Evolutionary conservation across 768 basidiomycete species (phyloP), one percentile per base, ranked within the genome.

Genomic region (Suillus americanus): DNA sequence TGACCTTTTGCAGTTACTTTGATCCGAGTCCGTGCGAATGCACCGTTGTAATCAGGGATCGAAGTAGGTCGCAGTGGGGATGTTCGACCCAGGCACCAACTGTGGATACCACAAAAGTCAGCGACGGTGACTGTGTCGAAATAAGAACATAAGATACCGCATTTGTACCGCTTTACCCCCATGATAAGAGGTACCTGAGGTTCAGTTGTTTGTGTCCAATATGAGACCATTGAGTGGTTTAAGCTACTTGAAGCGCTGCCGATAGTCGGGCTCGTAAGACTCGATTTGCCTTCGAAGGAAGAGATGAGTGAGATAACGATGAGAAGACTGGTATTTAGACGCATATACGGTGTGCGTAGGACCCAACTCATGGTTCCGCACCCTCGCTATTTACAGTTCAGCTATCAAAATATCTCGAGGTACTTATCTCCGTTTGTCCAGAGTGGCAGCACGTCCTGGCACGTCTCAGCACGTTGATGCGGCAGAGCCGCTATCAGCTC

Each of bases 381-480:
- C 50, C 28, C 28, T 30, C 25, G 16, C 50, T 51, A 30, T 51
- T 51, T 51, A 51, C 50, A 28, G 23, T 13, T 25, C 23, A 48
- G 46, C 12, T 48, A 25, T 48, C 23, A 51, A 51, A 18, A 51
- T 51, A 51, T 51, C 25, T 28, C 50, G 16, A 51, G 18, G 18
- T 12, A n/a, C 33, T 23, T 65, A 89, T 92, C 23, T 95, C 93
- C 6, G 82, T 94, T 70, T 84, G 94, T 28, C 92, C 97, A 65
- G 96, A 97, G 45, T 98, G 97, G 80, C 89, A 92, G 65, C 95
- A 97, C 90, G 10, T 46, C 6, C 16, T 41, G 18, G 40, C 40
- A 41, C 16, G 96, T 23, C 45, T 23, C 89, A 92, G 64, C 95
- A 98, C 90, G 97, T n/a, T 83, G 86, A 79, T 95, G n/a, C n/a